Percentiles rank a stretch among this genome's conserved stretches.
phyloP scores from a whole-genome alignment of 805 yeast species.

The Starmerella lactis-condensi region DNA sequence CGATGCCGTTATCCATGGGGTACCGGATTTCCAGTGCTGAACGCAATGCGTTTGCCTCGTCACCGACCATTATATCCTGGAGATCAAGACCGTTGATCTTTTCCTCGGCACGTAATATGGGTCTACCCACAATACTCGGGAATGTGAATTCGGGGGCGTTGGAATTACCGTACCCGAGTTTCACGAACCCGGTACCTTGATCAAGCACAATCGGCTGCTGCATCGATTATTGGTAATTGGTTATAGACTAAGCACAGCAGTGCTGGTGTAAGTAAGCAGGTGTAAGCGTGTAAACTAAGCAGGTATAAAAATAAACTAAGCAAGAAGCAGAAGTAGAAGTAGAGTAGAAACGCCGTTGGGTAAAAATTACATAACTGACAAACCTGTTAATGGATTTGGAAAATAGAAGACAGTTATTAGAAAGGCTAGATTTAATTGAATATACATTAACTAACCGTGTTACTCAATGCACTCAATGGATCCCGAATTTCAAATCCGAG shows the following conservation, averaged over 20 bases:
- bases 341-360: not conserved
- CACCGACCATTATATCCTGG: slow-evolving; percentile 95
- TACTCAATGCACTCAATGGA: slow-evolving; percentile 9
- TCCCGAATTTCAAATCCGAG: slow-evolving; percentile 1
- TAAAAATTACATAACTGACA: slow-evolving; percentile 2
- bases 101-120: slow-evolving; percentile 92
- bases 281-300: no score
- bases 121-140: slow-evolving; percentile 95
- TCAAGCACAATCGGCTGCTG: slow-evolving; percentile 48
- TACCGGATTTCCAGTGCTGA: slow-evolving; percentile 81
- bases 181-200: slow-evolving; percentile 98
- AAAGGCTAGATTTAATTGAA: slow-evolving; percentile 56
- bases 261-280: no score
- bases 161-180: slow-evolving; percentile 89
- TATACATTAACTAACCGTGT: slow-evolving; percentile 44
- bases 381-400: slow-evolving; percentile 11
- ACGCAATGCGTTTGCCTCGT: slow-evolving; percentile 80
- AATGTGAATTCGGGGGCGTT: slow-evolving; percentile 94
- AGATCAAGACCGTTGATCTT: slow-evolving; percentile 58
- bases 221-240: no score
- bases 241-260: no score
- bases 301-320: no score
- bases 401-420: slow-evolving; percentile 16
- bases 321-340: no score
- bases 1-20: slow-evolving; percentile 98